phyloP scores from a whole-genome alignment of 148 eudicot species.

The Chenopodium album region DNA sequence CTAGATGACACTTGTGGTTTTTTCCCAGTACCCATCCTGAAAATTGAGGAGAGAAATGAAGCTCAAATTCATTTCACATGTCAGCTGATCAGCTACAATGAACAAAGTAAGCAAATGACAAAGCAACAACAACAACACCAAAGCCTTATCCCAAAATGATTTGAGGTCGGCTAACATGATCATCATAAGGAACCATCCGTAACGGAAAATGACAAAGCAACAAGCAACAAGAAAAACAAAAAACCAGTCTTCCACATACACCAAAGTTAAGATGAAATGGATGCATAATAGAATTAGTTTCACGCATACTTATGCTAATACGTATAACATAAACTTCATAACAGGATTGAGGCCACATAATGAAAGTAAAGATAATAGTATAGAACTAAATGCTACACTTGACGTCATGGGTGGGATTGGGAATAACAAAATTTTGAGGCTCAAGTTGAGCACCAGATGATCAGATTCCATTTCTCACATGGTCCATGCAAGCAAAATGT shows the following conservation, averaged over 20 bases:
- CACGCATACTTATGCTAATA: not conserved
- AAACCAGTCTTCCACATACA: not conserved
- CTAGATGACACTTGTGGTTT: conserved; percentile 32
- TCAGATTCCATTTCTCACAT: not conserved
- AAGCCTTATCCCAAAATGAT: too few species aligned
- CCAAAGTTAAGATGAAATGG: not conserved
- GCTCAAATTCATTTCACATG: conserved; percentile 3
- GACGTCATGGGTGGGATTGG: not conserved
- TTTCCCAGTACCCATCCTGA: conserved; percentile 50
- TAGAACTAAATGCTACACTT: not conserved
- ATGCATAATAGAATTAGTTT: not conserved
- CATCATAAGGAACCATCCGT: too few species aligned
- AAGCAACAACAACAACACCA: not conserved
- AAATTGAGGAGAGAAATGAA: conserved; percentile 20
- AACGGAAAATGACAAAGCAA: conserved; percentile 1
- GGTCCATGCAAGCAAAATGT: not conserved
- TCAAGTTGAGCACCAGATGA: not conserved
- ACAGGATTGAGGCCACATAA: not conserved
- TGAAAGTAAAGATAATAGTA: not conserved
- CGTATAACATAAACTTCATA: not conserved
- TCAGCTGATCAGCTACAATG: not conserved
- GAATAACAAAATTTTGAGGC: not conserved
- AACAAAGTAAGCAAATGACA: conserved; percentile 4
- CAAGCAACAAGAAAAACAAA: not conserved
- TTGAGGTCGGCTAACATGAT: too few species aligned